Evolutionary conservation across 768 basidiomycete genomes (phyloP).

Genomic region (Lentinula sp.): DNA sequence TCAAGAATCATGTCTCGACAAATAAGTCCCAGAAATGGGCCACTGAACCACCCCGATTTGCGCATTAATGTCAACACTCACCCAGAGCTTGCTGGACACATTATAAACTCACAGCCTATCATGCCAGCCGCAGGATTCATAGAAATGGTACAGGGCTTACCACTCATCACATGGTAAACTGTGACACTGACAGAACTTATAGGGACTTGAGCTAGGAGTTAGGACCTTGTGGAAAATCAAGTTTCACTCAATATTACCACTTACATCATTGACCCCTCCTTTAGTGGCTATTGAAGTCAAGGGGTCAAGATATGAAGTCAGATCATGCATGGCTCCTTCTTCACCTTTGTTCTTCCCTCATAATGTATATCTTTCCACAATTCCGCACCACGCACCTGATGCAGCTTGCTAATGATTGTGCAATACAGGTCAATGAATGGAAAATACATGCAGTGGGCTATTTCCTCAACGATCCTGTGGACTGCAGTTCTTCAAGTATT

Average conservation of each 20-base stretch:
- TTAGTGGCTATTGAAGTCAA: too few species aligned
- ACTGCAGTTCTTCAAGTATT: too few species aligned
- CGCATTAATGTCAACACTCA: slow-evolving; percentile 16
- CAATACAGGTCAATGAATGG: too few species aligned
- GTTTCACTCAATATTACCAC: slow-evolving; percentile 13
- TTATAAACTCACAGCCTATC: slow-evolving; percentile 33
- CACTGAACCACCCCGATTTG: slow-evolving; percentile 4
- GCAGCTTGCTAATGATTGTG: too few species aligned
- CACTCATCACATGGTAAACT: too few species aligned
- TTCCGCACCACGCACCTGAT: too few species aligned
- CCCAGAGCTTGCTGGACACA: slow-evolving; percentile 31
- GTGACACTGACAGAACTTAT: too few species aligned
- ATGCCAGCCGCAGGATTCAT: slow-evolving; percentile 36
- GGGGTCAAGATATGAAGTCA: too few species aligned
- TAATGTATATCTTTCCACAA: background rate
- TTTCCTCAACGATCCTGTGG: too few species aligned
- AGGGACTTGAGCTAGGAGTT: slow-evolving; percentile 11
- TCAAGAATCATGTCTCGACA: slow-evolving; percentile 2
- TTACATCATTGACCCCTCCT: slow-evolving; percentile 9
- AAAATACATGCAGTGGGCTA: too few species aligned
- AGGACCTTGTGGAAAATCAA: slow-evolving; percentile 15
- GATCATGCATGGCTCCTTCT: too few species aligned
- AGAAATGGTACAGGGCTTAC: slow-evolving; percentile 19
- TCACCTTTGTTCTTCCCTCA: background rate
- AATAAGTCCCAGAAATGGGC: slow-evolving; percentile 12